A percentile compares a stretch with the other conserved stretches of the same genome.
Conservation (phyloP, 768 basidiomycete species). For the Coprinopsis cinerea region DNA sequence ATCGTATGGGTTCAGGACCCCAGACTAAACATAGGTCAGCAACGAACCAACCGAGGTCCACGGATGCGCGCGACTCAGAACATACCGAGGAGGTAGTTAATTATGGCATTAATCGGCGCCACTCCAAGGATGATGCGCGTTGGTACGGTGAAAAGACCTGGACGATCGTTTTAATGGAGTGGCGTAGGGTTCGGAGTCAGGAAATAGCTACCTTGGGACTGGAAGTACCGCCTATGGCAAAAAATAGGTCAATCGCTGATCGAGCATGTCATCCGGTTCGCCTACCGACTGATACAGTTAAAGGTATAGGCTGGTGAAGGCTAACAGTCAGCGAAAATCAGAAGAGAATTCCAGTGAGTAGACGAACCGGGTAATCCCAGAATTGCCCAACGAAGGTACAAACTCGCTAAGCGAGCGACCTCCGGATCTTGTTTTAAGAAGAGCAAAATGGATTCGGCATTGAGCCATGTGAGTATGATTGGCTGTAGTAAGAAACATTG, state of each 20-base stretch:
- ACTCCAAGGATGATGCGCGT: slow-evolving; percentile 78
- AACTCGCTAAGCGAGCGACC: slow-evolving; percentile 68
- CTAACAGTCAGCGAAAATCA: neutral
- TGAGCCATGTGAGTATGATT: slow-evolving; percentile 73
- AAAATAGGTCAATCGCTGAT: slow-evolving; percentile 1
- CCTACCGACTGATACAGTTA: slow-evolving; percentile 39
- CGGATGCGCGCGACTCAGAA: neutral
- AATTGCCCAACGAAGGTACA: slow-evolving; percentile 73
- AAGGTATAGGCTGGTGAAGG: slow-evolving; percentile 39
- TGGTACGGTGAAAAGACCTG: slow-evolving; percentile 77
- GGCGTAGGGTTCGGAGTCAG: neutral
- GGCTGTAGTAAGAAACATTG: slow-evolving; percentile 35
- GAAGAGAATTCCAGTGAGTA: neutral
- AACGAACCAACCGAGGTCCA: neutral
- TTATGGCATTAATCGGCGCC: slow-evolving; percentile 77
- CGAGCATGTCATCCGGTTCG: neutral
- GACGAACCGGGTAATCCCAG: slow-evolving; percentile 67
- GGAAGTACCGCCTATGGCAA: slow-evolving; percentile 36
- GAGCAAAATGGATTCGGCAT: slow-evolving; percentile 73
- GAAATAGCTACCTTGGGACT: slow-evolving; percentile 59
- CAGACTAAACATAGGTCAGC: slow-evolving; percentile 68
- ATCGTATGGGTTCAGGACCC: slow-evolving; percentile 71
- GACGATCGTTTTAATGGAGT: neutral
- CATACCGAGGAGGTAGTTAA: slow-evolving; percentile 83
- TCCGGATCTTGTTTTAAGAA: slow-evolving; percentile 75